phyloP scores from a whole-genome alignment of 1,139 yeast genomes.

The Suhomyces bolitotheri region DNA sequence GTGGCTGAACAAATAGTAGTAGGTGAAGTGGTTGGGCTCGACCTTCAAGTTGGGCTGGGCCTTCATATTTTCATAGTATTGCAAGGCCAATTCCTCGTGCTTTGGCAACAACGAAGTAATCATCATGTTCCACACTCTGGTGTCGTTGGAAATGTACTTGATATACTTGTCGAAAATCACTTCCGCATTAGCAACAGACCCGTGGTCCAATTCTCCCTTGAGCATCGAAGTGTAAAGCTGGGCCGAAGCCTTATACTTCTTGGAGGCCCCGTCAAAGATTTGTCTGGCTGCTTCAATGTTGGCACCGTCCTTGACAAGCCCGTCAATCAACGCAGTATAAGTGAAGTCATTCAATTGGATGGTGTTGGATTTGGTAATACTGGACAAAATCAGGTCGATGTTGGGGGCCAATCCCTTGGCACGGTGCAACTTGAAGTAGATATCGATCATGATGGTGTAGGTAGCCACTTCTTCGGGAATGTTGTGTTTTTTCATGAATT shows the following conservation, averaged over 20 bases:
- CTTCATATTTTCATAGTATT: conserved; percentile 37
- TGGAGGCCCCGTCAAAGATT: conserved; percentile 45
- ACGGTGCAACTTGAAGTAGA: conserved; percentile 50
- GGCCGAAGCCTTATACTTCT: conserved; percentile 34
- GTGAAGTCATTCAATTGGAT: conserved; percentile 52
- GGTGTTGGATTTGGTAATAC: conserved; percentile 39
- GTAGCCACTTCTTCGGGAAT: conserved; percentile 65
- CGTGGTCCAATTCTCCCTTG: conserved; percentile 54
- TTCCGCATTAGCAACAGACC: conserved; percentile 51
- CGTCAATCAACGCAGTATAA: conserved; percentile 56
- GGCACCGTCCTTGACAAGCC: conserved; percentile 49
- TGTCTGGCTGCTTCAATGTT: conserved; percentile 55
- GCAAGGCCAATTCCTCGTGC: conserved; percentile 40
- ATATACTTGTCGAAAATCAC: conserved; percentile 48
- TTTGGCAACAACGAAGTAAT: conserved; percentile 48
- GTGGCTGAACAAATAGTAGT: conserved; percentile 52
- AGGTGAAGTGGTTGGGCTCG: conserved; percentile 58
- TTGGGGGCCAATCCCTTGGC: conserved; percentile 48
- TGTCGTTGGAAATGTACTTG: conserved; percentile 28
- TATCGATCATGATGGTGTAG: conserved; percentile 61
- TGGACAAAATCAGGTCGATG: conserved; percentile 38
- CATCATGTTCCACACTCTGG: conserved; percentile 61
- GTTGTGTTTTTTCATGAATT: conserved; percentile 39
- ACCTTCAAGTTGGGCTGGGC: conserved; percentile 22
- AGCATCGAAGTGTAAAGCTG: conserved; percentile 58